Evolutionary conservation across 352 stramenopile genomes (phyloP).

Genomic region (Globisporangium rhizosaccharum): DNA sequence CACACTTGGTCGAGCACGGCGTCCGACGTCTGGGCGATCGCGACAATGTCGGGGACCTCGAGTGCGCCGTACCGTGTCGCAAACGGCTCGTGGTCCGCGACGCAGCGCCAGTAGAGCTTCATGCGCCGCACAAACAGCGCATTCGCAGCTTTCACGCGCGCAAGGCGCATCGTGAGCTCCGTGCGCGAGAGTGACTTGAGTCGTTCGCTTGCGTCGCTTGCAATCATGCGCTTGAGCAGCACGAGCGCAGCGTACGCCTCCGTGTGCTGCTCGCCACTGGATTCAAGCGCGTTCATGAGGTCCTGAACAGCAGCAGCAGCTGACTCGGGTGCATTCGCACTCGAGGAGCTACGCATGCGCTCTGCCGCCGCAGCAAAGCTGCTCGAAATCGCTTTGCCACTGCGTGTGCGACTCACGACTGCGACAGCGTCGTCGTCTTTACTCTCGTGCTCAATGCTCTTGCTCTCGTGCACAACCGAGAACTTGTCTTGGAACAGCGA

Average conservation of each 20-base stretch:
- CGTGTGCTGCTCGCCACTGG: conserved; percentile 22
- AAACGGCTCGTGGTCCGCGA: conserved; percentile 30
- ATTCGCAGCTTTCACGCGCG: conserved; percentile 44
- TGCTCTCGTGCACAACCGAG: conserved; percentile 19
- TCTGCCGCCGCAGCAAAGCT: background rate
- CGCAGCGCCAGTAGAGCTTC: conserved; percentile 80
- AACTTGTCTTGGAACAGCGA: conserved; percentile 75
- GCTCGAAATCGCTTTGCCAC: conserved; percentile 16
- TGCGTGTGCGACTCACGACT: conserved; percentile 15
- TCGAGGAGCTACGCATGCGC: background rate
- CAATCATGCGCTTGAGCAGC: conserved; percentile 54
- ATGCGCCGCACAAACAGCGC: conserved; percentile 72
- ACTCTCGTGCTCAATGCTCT: conserved; percentile 3
- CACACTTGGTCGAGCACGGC: conserved; percentile 71
- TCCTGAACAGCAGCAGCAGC: conserved; percentile 15
- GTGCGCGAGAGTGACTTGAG: conserved; percentile 44
- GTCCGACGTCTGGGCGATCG: conserved; percentile 51
- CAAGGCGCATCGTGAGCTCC: conserved; percentile 35
- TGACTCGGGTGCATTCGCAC: background rate
- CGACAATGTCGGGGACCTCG: conserved; percentile 39
- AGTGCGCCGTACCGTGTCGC: conserved; percentile 13
- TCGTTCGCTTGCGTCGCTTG: conserved; percentile 42
- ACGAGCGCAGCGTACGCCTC: conserved; percentile 49
- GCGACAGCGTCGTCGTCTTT: background rate
- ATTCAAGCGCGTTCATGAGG: conserved; percentile 29